Conservation (phyloP, 495 filamentous ascomycete species). For the Aspergillus hancockii region DNA sequence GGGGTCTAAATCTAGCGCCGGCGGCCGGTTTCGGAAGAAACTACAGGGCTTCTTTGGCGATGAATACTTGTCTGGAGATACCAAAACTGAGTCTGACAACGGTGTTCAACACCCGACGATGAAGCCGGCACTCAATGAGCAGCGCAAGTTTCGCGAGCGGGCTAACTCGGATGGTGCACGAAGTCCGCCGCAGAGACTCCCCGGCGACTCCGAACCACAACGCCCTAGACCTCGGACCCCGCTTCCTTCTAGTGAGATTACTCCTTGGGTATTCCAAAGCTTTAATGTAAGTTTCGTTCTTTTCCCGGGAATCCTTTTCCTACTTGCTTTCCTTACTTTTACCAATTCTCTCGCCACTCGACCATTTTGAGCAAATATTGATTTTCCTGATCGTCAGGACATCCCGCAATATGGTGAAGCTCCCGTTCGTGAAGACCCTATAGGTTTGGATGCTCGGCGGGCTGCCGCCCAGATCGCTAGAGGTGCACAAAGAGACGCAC, state of each 20-base stretch:
- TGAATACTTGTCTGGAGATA: conserved; percentile 64
- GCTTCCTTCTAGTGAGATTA: conserved; percentile 89
- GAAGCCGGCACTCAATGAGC: conserved; percentile 57
- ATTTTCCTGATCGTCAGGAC: conserved; percentile 51
- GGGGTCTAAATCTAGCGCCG: conserved; percentile 78
- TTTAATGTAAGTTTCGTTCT: conserved; percentile 57
- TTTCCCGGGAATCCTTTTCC: not conserved
- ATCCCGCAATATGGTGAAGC: conserved; percentile 81
- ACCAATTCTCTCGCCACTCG: not conserved
- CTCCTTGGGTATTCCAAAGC: conserved; percentile 94
- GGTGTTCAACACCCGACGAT: conserved; percentile 50
- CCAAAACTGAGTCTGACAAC: conserved; percentile 74
- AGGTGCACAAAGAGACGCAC: conserved; percentile 48
- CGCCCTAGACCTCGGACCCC: conserved; percentile 76
- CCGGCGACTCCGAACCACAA: conserved; percentile 63
- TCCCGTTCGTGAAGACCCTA: conserved; percentile 72
- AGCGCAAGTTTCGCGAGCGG: conserved; percentile 61
- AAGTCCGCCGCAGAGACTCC: conserved; percentile 50
- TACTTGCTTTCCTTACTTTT: not conserved
- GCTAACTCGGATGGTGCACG: conserved; percentile 69
- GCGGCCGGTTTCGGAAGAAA: conserved; percentile 71
- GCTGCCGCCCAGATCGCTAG: conserved; percentile 43
- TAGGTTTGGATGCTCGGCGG: conserved; percentile 68
- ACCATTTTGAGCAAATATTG: not conserved
- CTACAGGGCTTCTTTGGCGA: conserved; percentile 87